Conservation (phyloP, 306 rosid genomes). For the Neltuma alba region DNA sequence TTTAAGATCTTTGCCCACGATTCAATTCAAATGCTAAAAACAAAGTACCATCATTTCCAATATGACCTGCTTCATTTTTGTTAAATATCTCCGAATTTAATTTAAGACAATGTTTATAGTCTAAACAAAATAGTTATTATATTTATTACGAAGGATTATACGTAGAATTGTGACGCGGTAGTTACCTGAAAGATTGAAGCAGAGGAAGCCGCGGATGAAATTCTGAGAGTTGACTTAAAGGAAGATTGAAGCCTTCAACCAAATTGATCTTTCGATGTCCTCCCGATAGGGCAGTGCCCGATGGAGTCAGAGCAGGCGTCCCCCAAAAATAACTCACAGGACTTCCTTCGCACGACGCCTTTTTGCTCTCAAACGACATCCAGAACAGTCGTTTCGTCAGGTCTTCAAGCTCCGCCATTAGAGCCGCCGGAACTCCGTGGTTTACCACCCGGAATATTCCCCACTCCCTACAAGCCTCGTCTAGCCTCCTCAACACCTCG, state of each 20-base stretch:
- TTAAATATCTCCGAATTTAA: no score
- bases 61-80: no score
- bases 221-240: conserved; percentile 42
- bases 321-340: conserved; percentile 57
- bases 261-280: conserved; percentile 33
- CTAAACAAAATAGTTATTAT: no score
- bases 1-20: not conserved
- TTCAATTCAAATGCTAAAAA: not conserved
- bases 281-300: conserved; percentile 39
- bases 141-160: no score
- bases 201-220: conserved; percentile 30
- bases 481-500: conserved; percentile 26
- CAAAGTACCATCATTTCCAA: not conserved
- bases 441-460: conserved; percentile 64
- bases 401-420: conserved; percentile 42
- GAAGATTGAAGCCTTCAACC: conserved; percentile 54
- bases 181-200: conserved; percentile 49
- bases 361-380: conserved; percentile 49
- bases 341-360: conserved; percentile 24
- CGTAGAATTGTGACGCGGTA: no score
- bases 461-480: conserved; percentile 55
- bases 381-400: conserved; percentile 41
- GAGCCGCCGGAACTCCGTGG: conserved; percentile 60
- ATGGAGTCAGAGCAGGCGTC: conserved; percentile 47
- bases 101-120: no score